These are phyloP conservation scores for Chalciporus sp. DNA, from an alignment of 1,284 basidiomycete species.

Conservation along the genomic window DNA sequence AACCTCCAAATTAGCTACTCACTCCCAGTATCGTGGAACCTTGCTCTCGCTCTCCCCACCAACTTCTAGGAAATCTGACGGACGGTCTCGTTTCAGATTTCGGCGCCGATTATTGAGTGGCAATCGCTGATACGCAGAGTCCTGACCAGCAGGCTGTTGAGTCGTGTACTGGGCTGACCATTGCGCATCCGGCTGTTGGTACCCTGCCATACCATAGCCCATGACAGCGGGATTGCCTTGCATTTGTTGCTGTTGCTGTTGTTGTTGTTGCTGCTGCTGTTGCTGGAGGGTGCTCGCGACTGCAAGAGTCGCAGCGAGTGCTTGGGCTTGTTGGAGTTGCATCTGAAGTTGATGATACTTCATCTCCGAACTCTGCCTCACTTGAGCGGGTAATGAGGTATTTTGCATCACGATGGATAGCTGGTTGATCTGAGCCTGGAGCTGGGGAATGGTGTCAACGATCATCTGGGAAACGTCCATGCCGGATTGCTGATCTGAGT, in stretches of 20 bases:
- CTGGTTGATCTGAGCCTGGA: conserved; percentile 79
- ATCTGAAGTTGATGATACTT: conserved; percentile 77
- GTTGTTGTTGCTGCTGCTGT: conserved; percentile 43
- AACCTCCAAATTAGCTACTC: conserved; percentile 1
- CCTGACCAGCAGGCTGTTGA: conserved; percentile 65
- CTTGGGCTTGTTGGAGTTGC: conserved; percentile 75
- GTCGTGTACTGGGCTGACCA: conserved; percentile 58
- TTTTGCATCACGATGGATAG: conserved; percentile 78
- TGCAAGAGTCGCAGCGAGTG: conserved; percentile 61
- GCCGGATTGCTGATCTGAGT: conserved; percentile 63
- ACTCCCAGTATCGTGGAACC: conserved; percentile 77
- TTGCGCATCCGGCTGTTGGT: conserved; percentile 37
- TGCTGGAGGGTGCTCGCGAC: conserved; percentile 51
- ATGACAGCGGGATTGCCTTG: conserved; percentile 34
- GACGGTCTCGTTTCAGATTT: conserved; percentile 75
- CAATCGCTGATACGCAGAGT: conserved; percentile 82
- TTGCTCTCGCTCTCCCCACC: conserved; percentile 63
- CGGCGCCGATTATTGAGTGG: conserved; percentile 77
- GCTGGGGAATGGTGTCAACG: conserved; percentile 69
- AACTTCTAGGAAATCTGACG: conserved; percentile 80
- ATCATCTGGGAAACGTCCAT: conserved; percentile 73
- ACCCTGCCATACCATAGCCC: conserved; percentile 43
- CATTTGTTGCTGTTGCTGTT: conserved; percentile 39
- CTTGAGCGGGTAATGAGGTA: conserved; percentile 63
- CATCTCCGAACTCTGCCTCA: conserved; percentile 77